Conservation (phyloP, 805 yeast genomes). For the Wickerhamiella galacta region DNA sequence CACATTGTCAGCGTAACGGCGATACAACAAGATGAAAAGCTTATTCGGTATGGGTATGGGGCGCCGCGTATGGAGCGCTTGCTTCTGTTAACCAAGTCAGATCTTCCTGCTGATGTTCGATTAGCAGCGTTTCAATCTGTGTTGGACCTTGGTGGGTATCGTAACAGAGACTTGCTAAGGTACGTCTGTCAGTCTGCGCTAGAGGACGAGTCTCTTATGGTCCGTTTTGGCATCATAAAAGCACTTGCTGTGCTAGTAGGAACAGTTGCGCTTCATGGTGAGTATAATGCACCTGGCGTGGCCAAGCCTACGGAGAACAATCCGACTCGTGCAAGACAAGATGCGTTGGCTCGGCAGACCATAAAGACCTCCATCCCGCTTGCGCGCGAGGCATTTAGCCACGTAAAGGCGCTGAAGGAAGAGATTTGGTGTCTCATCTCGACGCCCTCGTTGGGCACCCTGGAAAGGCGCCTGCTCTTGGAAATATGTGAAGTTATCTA, state of each 20-base stretch:
- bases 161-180: conserved; percentile 39
- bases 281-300: conserved; percentile 14
- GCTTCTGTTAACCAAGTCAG: conserved; percentile 33
- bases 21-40: conserved; percentile 38
- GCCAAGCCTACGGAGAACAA: conserved; percentile 12
- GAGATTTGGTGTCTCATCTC: conserved; percentile 50
- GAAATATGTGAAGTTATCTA: conserved; percentile 51
- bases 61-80: conserved; percentile 38
- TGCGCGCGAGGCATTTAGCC: conserved; percentile 39
- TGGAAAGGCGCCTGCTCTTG: conserved; percentile 45
- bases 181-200: conserved; percentile 44
- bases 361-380: conserved; percentile 50
- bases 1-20: conserved; percentile 38
- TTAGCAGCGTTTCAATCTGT: conserved; percentile 55
- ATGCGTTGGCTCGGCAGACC: conserved; percentile 46
- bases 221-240: conserved; percentile 34
- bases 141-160: conserved; percentile 59
- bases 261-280: conserved; percentile 48
- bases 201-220: conserved; percentile 36
- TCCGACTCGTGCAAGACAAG: conserved; percentile 36
- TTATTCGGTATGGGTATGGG: conserved; percentile 41
- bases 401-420: conserved; percentile 36
- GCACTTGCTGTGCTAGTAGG: conserved; percentile 40
- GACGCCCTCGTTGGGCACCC: conserved; percentile 43
- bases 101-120: conserved; percentile 36